These are phyloP conservation scores for Cucurbita ficifolia DNA, from an alignment of 306 rosid species.

Conservation along the genomic window DNA sequence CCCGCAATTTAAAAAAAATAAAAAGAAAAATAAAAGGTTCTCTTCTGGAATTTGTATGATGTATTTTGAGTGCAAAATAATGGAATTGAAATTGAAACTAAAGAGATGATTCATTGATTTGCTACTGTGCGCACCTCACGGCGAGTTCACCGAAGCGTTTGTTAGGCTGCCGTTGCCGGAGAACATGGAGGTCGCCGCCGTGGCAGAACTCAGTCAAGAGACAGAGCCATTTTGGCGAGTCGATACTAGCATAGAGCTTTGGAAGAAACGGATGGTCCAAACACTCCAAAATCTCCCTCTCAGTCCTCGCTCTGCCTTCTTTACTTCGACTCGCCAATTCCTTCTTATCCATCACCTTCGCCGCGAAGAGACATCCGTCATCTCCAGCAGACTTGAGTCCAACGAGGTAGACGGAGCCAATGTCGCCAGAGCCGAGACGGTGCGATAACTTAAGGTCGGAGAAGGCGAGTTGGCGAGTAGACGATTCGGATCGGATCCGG, in stretches of 20 bases:
- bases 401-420: conserved; percentile 55
- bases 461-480: conserved; percentile 29
- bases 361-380: conserved; percentile 36
- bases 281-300: conserved; percentile 51
- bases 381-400: conserved; percentile 28
- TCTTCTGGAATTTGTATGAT: neutral
- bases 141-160: conserved; percentile 60
- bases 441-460: conserved; percentile 52
- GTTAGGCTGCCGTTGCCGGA: conserved; percentile 61
- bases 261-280: conserved; percentile 70
- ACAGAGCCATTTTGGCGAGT: conserved; percentile 52
- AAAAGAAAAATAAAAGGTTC: neutral
- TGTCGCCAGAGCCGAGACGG: conserved; percentile 71
- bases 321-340: conserved; percentile 54
- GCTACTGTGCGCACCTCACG: conserved; percentile 52
- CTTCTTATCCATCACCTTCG: conserved; percentile 80
- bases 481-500: conserved; percentile 59
- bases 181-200: conserved; percentile 79
- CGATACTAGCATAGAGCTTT: conserved; percentile 61
- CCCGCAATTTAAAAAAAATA: neutral
- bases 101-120: neutral
- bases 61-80: neutral
- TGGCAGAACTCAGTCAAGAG: conserved; percentile 72
- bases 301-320: conserved; percentile 69
- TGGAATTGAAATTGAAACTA: neutral